Conservation (phyloP, 148 eudicot genomes). For the Fagopyrum homotropicum region DNA sequence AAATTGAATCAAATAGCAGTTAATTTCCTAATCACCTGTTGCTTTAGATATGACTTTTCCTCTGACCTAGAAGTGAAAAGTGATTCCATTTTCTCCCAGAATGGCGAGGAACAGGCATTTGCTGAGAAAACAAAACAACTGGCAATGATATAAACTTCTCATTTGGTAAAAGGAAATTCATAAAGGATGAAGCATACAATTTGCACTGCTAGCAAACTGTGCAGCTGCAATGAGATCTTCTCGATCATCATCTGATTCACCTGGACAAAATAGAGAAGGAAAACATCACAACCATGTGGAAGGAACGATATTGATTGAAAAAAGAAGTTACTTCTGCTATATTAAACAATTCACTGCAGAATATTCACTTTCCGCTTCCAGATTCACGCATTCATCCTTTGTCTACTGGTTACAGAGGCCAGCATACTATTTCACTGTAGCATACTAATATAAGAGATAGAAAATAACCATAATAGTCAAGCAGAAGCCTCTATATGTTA, state of each 20-base stretch:
- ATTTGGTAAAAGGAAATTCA: slow-evolving; percentile 7
- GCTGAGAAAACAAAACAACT: slow-evolving; percentile 34
- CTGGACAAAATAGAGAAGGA: slow-evolving; percentile 25
- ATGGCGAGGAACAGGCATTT: slow-evolving; percentile 60
- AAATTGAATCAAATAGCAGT: neutral
- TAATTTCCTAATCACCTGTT: slow-evolving; percentile 52
- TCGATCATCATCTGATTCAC: slow-evolving; percentile 84
- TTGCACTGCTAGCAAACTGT: slow-evolving; percentile 56
- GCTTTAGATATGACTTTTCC: slow-evolving; percentile 45
- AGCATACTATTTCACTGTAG: neutral
- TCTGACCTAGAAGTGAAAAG: slow-evolving; percentile 43
- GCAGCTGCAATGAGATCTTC: slow-evolving; percentile 80
- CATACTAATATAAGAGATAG: neutral
- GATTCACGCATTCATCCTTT: neutral
- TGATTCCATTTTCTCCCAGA: slow-evolving; percentile 76
- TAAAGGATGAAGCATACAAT: slow-evolving; percentile 37
- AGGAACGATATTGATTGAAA: neutral
- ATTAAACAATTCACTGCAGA: neutral
- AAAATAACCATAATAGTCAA: neutral
- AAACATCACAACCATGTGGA: neutral
- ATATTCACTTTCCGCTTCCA: neutral
- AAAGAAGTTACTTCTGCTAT: neutral
- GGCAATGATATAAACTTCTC: neutral
- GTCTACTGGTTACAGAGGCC: neutral
- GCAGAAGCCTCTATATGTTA: neutral